Evolutionary conservation across 1,139 yeast genomes (phyloP), one percentile per base, ranked within the genome.

Genomic region (Magnusiomyces ingens): DNA sequence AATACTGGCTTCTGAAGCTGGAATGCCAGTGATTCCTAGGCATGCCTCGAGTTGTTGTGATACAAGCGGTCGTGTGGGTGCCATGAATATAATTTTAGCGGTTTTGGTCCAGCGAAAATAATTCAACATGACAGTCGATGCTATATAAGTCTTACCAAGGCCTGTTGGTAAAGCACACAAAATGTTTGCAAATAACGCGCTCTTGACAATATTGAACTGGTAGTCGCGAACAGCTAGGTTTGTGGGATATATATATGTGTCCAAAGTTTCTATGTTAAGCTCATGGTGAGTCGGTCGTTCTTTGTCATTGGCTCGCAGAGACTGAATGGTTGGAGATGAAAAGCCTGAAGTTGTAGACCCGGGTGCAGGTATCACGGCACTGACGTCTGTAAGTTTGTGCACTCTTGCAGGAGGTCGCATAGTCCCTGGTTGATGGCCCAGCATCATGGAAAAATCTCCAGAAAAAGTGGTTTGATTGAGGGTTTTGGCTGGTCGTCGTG

Each of bases 11-110:
- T 84, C 84, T 18, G 76, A 71, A 49, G 83, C 73, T 0, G 95
- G 85, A 22, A 91, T 80, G 1, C 97, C 98, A 0, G 96, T 85
- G 29, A 88, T 84, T 10, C 90, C 85, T 55, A 91, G 77, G 64
- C 97, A 93, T 0, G 98, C 98, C 63, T 86, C 87, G 60, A 93
- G 86, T 68, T 94, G 99, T 69, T 94, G 99, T 0, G 96, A 93
- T n/a, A 94, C 99, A 56, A 94, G 75, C 0, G 99, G 99, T 60
- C 90, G 76, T 0, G 99, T 94, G 0, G 99, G 99, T 0, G 99
- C 99, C 84, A 93, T 84, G 66, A 94, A 94, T 4, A 94, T 79
- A 59, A 93, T 81, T 65, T 90, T 93, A 3, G 90, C 81, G 13
- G 72, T 69, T 8, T 79, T 80, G 3, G 77, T 86, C 99, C 99